Conservation (phyloP, 164 flowering plant species). For the Dillenia suffruticosa region DNA sequence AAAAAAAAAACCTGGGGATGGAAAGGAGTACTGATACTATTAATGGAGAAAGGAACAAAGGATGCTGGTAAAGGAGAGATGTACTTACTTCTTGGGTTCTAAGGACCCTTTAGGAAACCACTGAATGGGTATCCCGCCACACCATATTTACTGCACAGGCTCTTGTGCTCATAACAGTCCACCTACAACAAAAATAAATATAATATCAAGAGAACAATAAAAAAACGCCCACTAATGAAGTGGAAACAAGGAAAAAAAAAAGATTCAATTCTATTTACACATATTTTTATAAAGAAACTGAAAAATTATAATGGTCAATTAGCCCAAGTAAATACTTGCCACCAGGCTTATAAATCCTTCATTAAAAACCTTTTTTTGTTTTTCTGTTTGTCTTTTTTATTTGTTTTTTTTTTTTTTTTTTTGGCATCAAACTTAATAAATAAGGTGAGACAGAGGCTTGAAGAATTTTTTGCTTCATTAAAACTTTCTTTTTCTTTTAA, state of each 20-base stretch:
- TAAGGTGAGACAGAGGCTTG: too few relatives aligned
- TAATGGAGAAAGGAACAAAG: not conserved
- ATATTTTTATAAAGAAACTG: too few relatives aligned
- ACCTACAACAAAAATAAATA: conserved; percentile 39
- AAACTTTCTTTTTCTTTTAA: too few relatives aligned
- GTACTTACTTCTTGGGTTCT: conserved; percentile 83
- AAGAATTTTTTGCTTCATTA: too few relatives aligned
- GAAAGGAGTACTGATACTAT: too few relatives aligned
- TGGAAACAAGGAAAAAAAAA: not conserved
- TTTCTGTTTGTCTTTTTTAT: too few relatives aligned
- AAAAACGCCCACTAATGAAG: not conserved
- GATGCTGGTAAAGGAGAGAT: not conserved
- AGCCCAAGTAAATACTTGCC: too few relatives aligned
- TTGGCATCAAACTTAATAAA: not conserved
- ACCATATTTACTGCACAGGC: conserved; percentile 70
- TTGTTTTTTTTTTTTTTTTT: too few relatives aligned
- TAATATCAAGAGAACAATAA: not conserved
- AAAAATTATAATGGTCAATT: too few relatives aligned
- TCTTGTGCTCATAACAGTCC: conserved; percentile 95
- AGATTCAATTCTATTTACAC: not conserved
- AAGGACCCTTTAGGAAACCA: conserved; percentile 97
- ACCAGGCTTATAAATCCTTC: too few relatives aligned
- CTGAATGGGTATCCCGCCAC: conserved; percentile 91
- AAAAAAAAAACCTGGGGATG: not conserved
- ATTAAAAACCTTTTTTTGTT: too few relatives aligned